Evolutionary conservation across 768 basidiomycete genomes (phyloP).

Genomic region (Suillus clintonianus): DNA sequence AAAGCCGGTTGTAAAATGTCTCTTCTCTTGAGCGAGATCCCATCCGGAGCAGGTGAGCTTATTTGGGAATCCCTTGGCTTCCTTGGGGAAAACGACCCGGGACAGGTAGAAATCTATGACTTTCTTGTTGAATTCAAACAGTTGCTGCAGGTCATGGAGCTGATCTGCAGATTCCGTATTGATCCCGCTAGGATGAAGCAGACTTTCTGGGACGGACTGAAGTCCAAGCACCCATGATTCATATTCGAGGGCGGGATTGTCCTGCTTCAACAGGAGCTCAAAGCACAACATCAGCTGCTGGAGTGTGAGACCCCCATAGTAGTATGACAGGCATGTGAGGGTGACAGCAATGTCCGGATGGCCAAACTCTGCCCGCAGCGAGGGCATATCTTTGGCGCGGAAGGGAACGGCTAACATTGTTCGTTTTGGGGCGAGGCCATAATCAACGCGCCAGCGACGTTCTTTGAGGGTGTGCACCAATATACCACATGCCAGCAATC

Average conservation of each 20-base stretch:
- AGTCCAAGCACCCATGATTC: background rate
- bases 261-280: no score
- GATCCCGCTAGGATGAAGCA: background rate
- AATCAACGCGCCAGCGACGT: background rate
- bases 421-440: background rate
- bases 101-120: slow-evolving; percentile 30
- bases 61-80: slow-evolving; percentile 24
- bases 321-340: no score
- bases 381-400: no score
- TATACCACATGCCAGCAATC: background rate
- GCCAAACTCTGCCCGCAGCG: no score
- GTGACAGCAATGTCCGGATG: no score
- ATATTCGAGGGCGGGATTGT: background rate
- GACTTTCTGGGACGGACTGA: background rate
- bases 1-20: slow-evolving; percentile 19
- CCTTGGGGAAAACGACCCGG: slow-evolving; percentile 27
- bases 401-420: no score
- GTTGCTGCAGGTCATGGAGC: slow-evolving; percentile 10
- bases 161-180: background rate
- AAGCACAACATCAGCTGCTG: no score
- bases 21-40: no score
- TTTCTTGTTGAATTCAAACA: slow-evolving; percentile 19
- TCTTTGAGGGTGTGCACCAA: background rate
- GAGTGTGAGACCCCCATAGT: no score
- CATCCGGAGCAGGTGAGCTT: slow-evolving; percentile 29